Evolutionary conservation across 768 basidiomycete genomes (phyloP).

Genomic region (Xerocomellus chrysenteron): DNA sequence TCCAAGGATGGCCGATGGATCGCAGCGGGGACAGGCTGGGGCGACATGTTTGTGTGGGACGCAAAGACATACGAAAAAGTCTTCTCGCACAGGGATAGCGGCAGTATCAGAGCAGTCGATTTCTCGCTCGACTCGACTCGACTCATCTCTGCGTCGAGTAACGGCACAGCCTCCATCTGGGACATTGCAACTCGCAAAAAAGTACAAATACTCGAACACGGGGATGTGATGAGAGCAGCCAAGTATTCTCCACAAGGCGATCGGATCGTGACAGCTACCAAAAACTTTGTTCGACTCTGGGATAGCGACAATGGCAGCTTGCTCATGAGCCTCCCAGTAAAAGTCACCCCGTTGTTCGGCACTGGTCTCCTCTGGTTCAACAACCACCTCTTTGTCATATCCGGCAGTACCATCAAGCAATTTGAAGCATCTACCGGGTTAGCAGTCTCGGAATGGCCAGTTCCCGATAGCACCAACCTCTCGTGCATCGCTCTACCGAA

Average conservation of each 20-base stretch:
- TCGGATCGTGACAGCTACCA: not conserved
- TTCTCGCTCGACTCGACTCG: constrained; percentile 1
- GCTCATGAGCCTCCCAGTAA: not conserved
- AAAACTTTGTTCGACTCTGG: not conserved
- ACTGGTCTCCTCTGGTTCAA: not conserved
- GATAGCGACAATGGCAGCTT: not conserved
- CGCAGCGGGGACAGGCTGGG: no score
- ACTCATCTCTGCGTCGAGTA: not conserved
- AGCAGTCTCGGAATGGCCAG: not conserved
- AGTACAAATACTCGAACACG: not conserved
- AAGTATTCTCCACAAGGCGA: not conserved
- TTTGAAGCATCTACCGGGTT: not conserved
- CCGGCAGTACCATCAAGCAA: not conserved
- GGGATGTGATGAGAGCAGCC: not conserved
- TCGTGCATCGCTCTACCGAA: not conserved
- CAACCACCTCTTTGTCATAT: not conserved
- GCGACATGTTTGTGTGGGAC: no score
- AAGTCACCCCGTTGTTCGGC: not conserved
- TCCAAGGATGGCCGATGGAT: no score
- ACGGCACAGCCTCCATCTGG: not conserved
- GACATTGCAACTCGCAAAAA: not conserved
- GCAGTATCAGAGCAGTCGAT: not conserved
- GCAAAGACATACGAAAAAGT: no score
- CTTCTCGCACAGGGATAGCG: no score
- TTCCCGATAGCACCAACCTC: rapidly evolving